Base-by-base conservation (phyloP, 2,329 filamentous ascomycete species). In the Diaporthe humulicola region DNA sequence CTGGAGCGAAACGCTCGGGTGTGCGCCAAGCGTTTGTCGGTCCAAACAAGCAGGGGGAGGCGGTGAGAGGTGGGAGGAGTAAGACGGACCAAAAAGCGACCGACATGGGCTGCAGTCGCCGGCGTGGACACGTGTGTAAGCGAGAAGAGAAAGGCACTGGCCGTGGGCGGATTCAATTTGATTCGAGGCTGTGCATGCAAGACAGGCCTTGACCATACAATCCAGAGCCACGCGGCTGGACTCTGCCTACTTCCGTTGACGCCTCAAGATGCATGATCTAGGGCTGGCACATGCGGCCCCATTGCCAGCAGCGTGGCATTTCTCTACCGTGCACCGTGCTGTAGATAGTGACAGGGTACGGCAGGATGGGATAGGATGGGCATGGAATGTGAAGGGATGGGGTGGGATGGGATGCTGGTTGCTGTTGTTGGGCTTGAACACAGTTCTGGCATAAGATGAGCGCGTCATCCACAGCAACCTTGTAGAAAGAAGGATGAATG, bases 21-120 rank as follows among this genome's bases (percentile, higher is more conserved):
- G 54, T 40, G 15, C n/a, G 64, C 33, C 64, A 69, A 54, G 64
- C 48, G 15, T 38, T 22, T 15, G 64, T 2, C 48, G 64, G 64
- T 25, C 8, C 64, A 69, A n/a, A 54, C 1, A 14, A 33, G 33
- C 45, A 69, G 30, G 45, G 61, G 48, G 64, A 69, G 48, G 64
- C 64, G 64, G 64, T 69, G 64, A 69, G 64, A 54, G 45, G 42
- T n/a, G 19, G n/a, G 15, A 15, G 25, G 30, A 36, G 42, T 72
- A 72, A 72, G 70, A 72, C 70, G 70, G 70, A 45, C 57, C 22
- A 72, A 72, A 72, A 30, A 64, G 57, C 57, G 45, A 60, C 70
- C 70, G 70, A 25, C n/a, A 42, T 54, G 45, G 30, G 45, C 45
- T 38, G 22, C 33, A 52, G 17, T 52, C 15, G 45, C 45, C 30